Percentiles rank a stretch among this genome's conserved stretches.
phyloP scores from a whole-genome alignment of 2,329 filamentous ascomycete species.

The Keithomyces neogunnii region DNA sequence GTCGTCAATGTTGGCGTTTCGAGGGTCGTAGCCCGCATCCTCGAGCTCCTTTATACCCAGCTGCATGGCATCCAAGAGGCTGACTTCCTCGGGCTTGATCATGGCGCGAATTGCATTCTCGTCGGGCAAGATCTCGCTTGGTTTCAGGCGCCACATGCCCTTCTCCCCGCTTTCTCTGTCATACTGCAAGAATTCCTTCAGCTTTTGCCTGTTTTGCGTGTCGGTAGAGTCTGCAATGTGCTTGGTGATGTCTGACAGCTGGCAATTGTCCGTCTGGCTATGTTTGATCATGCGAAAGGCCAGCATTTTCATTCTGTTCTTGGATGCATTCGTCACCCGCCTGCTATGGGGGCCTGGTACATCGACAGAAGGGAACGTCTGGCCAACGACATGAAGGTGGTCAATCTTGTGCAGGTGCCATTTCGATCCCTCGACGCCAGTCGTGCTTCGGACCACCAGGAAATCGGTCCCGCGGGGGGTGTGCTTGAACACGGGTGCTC shows the following conservation, averaged over 20 bases:
- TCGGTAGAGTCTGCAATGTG: slow-evolving; percentile 92
- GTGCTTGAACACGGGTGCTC: slow-evolving; percentile 89
- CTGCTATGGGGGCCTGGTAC: slow-evolving; percentile 89
- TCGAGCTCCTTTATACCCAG: slow-evolving; percentile 84
- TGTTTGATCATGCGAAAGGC: slow-evolving; percentile 81
- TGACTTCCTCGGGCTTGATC: slow-evolving; percentile 94
- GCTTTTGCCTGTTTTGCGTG: slow-evolving; percentile 90
- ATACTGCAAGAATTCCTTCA: slow-evolving; percentile 93
- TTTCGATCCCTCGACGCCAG: slow-evolving; percentile 64
- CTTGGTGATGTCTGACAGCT: slow-evolving; percentile 76
- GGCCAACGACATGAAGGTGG: slow-evolving; percentile 82
- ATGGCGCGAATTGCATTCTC: slow-evolving; percentile 73
- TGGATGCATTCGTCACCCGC: slow-evolving; percentile 93
- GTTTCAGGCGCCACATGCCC: slow-evolving; percentile 70
- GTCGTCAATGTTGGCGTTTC: slow-evolving; percentile 52
- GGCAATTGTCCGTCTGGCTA: slow-evolving; percentile 59
- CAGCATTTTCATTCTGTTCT: slow-evolving; percentile 94
- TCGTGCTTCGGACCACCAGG: slow-evolving; percentile 73
- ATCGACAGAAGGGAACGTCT: slow-evolving; percentile 85
- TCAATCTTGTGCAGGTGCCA: slow-evolving; percentile 88
- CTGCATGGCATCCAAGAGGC: slow-evolving; percentile 92
- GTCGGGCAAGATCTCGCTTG: slow-evolving; percentile 68
- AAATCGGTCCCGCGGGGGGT: slow-evolving; percentile 73
- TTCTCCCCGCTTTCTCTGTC: slow-evolving; percentile 66
- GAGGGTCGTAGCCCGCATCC: slow-evolving; percentile 77